These are phyloP conservation scores for Lactifluus rugatus DNA, from an alignment of 768 basidiomycete species.

Conservation along the genomic window DNA sequence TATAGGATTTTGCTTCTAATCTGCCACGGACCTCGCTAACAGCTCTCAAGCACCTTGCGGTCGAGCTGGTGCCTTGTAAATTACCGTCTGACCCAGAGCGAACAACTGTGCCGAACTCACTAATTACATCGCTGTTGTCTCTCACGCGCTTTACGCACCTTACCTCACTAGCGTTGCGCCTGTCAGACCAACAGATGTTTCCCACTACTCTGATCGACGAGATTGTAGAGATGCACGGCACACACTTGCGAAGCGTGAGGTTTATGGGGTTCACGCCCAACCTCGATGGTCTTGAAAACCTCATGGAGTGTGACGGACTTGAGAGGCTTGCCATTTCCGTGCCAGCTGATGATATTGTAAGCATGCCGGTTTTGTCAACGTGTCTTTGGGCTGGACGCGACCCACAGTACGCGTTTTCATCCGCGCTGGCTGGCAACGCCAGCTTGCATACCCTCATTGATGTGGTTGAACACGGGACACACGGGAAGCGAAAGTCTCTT, in stretches of 20 bases:
- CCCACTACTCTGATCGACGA: constrained; percentile 6
- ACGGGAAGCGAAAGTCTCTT: constrained; percentile 11
- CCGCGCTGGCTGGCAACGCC: constrained; percentile 5
- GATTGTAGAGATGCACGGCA: constrained; percentile 14
- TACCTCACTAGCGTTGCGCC: constrained; percentile 16
- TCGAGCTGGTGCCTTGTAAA: constrained; percentile 38
- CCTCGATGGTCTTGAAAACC: constrained; percentile 2
- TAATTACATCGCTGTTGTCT: constrained; percentile 7
- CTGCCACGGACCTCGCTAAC: constrained; percentile 30
- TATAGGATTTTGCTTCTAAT: constrained; percentile 18
- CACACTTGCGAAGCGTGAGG: constrained; percentile 10
- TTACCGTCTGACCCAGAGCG: constrained; percentile 15
- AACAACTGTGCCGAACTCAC: neutral
- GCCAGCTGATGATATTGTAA: constrained; percentile 13
- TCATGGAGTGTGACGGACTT: constrained; percentile 14
- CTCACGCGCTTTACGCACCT: constrained; percentile 16
- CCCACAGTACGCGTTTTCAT: constrained; percentile 9
- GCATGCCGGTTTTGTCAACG: constrained; percentile 1
- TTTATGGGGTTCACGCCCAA: constrained; percentile 8
- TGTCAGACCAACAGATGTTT: constrained; percentile 8
- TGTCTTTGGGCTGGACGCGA: neutral
- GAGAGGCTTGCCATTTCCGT: constrained; percentile 18
- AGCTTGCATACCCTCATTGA: constrained; percentile 17
- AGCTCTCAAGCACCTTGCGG: constrained; percentile 39
- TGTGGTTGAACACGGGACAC: constrained; percentile 5